These are phyloP conservation scores for Calonectria pteridis DNA, from an alignment of 2,329 filamentous ascomycete species.

Conservation along the genomic window DNA sequence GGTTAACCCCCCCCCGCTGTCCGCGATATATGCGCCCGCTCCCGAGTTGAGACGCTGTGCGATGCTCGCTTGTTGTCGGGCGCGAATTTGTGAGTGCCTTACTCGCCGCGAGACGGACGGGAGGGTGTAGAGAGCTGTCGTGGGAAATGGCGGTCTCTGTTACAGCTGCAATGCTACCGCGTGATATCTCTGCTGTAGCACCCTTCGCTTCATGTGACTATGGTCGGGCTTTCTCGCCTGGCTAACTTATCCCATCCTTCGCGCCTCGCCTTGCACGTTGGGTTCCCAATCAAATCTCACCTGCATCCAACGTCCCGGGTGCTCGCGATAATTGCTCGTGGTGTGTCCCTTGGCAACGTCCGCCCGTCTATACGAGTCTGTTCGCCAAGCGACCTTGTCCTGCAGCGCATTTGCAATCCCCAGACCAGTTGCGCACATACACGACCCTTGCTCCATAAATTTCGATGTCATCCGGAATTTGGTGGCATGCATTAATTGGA, in stretches of 20 bases:
- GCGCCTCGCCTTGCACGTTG: neutral
- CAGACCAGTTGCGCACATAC: conserved; percentile 10
- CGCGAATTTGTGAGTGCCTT: conserved; percentile 21
- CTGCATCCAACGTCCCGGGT: conserved; percentile 7
- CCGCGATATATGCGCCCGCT: conserved; percentile 17
- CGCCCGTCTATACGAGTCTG: conserved; percentile 4
- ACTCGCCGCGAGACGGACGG: neutral
- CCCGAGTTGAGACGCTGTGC: conserved; percentile 1
- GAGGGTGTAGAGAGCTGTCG: conserved; percentile 7
- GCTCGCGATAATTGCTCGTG: conserved; percentile 1
- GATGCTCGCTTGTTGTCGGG: conserved; percentile 14
- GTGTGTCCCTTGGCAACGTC: neutral
- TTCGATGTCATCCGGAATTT: conserved; percentile 4
- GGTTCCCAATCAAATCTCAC: conserved; percentile 13
- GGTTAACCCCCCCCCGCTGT: neutral
- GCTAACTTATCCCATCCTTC: neutral
- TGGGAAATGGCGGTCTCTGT: conserved; percentile 4
- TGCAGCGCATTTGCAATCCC: conserved; percentile 5
- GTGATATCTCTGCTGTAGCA: conserved; percentile 9
- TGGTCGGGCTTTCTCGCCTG: conserved; percentile 16
- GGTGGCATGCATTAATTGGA: conserved; percentile 14
- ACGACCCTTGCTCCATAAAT: conserved; percentile 6
- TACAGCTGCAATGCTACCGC: conserved; percentile 16
- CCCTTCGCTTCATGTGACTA: conserved; percentile 15
- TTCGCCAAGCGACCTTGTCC: conserved; percentile 8